These are phyloP conservation scores for Fraxinus paxiana DNA, from an alignment of 305 asterid species.

Conservation along the genomic window DNA sequence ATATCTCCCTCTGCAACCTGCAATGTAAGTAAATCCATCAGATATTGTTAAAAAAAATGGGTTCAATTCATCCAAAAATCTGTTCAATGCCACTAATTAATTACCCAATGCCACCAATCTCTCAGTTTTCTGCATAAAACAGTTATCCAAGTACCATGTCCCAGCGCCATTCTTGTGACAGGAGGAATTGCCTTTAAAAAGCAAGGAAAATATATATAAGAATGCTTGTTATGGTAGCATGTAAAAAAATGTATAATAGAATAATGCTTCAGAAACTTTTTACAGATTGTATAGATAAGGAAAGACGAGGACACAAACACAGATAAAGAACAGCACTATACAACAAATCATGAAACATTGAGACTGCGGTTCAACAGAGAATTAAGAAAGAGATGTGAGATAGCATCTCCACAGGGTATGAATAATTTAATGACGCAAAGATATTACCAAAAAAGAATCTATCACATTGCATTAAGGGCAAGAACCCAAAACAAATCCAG, in stretches of 20 bases:
- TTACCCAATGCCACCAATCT: constrained; percentile 99
- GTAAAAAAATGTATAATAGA: not conserved
- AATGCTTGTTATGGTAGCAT: not conserved
- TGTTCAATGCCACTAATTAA: constrained; percentile 16
- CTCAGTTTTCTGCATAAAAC: constrained; percentile 85
- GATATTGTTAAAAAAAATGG: not conserved
- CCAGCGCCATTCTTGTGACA: constrained; percentile 84
- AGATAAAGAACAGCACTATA: not conserved
- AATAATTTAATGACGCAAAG: not conserved
- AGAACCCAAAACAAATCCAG: not conserved
- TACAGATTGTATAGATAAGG: not conserved
- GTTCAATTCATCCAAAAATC: constrained; percentile 17
- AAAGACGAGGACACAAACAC: not conserved
- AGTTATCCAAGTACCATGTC: constrained; percentile 83
- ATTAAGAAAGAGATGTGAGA: not conserved
- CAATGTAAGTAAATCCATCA: constrained; percentile 26
- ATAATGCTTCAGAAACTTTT: not conserved
- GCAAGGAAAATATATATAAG: not conserved
- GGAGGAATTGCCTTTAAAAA: constrained; percentile 87
- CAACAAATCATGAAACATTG: not conserved
- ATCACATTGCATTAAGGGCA: not conserved
- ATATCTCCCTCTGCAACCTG: constrained; percentile 98
- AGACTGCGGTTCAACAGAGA: not conserved
- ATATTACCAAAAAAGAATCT: not conserved
- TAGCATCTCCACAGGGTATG: constrained; percentile 4